These are phyloP conservation scores for Cyclotella baltica DNA, from an alignment of 108 stramenopile genomes.

Conservation along the genomic window DNA sequence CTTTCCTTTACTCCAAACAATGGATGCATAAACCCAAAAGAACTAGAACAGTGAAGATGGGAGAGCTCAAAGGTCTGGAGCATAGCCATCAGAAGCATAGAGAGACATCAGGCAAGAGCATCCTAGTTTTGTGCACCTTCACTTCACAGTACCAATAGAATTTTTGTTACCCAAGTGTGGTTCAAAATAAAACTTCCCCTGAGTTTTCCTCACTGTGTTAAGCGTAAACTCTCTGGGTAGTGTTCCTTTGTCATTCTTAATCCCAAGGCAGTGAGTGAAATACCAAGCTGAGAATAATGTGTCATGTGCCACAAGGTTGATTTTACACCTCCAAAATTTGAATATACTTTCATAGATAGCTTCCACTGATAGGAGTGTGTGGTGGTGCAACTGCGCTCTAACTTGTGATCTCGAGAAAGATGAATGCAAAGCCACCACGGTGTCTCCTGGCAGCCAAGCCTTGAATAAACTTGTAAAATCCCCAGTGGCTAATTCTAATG, in stretches of 20 bases:
- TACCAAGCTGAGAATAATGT: background rate
- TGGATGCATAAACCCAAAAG: conserved; percentile 6
- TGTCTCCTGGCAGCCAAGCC: background rate
- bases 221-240: background rate
- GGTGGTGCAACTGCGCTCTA: background rate
- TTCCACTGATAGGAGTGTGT: background rate
- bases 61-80: background rate
- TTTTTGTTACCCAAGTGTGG: background rate
- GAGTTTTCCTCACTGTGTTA: background rate
- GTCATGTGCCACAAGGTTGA: background rate
- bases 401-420: background rate
- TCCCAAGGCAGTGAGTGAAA: too few species aligned
- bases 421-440: background rate
- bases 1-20: background rate
- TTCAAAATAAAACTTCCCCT: background rate
- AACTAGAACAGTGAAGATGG: background rate
- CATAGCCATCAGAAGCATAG: background rate
- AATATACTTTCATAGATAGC: background rate
- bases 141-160: background rate
- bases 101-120: background rate
- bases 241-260: background rate
- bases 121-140: background rate
- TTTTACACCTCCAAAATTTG: conserved; percentile 1
- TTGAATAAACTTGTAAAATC: background rate
- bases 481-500: background rate